phyloP scores from a whole-genome alignment of 1,284 basidiomycete genomes.

The Rhodotorula sp. region DNA sequence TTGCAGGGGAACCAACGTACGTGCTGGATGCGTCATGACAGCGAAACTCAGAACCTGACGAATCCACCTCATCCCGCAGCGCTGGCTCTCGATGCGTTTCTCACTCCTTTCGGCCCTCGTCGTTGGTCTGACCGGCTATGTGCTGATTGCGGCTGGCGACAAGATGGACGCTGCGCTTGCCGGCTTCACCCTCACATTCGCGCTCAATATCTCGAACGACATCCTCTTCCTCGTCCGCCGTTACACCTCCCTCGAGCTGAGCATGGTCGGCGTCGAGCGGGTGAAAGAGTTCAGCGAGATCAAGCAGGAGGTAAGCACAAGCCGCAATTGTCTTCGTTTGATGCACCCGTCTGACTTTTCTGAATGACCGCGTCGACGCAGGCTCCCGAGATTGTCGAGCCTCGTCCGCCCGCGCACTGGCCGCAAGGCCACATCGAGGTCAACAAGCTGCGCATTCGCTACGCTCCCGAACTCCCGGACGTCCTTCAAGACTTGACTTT shows the following conservation, averaged over 20 bases:
- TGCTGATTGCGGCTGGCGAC: constrained; percentile 56
- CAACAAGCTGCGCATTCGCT: constrained; percentile 63
- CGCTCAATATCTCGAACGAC: constrained; percentile 48
- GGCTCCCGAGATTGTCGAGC: constrained; percentile 55
- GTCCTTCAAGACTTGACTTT: constrained; percentile 69
- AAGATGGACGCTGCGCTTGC: constrained; percentile 50
- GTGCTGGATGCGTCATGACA: not conserved
- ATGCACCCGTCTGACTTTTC: not conserved
- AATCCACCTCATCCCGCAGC: constrained; percentile 47
- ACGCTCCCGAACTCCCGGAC: constrained; percentile 67
- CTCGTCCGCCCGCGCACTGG: constrained; percentile 73
- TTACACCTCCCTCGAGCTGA: constrained; percentile 66
- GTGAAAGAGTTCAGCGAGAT: constrained; percentile 87
- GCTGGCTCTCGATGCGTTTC: constrained; percentile 48
- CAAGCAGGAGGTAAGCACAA: constrained; percentile 40
- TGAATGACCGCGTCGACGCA: not conserved
- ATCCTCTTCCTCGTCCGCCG: constrained; percentile 49
- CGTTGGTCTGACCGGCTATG: constrained; percentile 45
- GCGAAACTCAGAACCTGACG: not conserved
- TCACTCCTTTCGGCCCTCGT: constrained; percentile 40
- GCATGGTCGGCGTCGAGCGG: constrained; percentile 89
- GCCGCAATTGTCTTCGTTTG: not conserved
- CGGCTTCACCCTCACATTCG: constrained; percentile 53
- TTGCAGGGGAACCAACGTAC: constrained; percentile 7
- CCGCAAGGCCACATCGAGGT: constrained; percentile 64